Evolutionary conservation across 2,329 filamentous ascomycete species (phyloP), one percentile per base, ranked within the genome.

Genomic region (Cladophialophora exuberans): DNA sequence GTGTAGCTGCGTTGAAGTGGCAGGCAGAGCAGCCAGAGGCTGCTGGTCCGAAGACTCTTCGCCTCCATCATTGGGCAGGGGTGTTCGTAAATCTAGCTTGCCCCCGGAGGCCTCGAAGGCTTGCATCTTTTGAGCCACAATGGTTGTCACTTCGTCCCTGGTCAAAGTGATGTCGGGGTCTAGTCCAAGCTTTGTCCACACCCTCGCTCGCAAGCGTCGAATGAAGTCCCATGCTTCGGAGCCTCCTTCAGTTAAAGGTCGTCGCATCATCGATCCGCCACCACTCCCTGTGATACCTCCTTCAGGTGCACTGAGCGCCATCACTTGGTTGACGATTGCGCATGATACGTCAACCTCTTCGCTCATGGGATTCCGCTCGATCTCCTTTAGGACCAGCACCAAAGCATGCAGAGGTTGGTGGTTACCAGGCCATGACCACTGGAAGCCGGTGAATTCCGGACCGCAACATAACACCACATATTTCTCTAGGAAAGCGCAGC

Each of bases 371-470:
- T 43, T 43, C 3, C 39, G 39, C 23, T 43, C 39, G 23, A 43
- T 22, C 3, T 43, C 39, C 23, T 43, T 43, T 22, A 43, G n/a
- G 4, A 43, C 39, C 23, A 43, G 10, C 39, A 43, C 26, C 6
- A 43, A 22, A 17, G 39, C 39, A 22, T 43, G 39, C 39, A 43
- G 39, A 9, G 39, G 39, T 28, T 43, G 39, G n/a, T 43, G 39
- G n/a, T 43, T 43, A 6, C 39, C 39, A 10, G 39, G 39, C 39
- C 39, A 43, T 9, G 39, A 43, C 39, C 39, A 43, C 15, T 43
- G 39, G 3, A 25, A 43, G 11, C 39, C 18, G 22, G 26, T 28
- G 39, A 43, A 43, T 15, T 43, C 39, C 15, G 22, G 20, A 15
- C 18, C 39, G 39, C 39, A 43, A 3, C 20, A 43, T 18, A 43